Conservation (phyloP, 805 yeast genomes). For the Ogataea trehaloabstinens region DNA sequence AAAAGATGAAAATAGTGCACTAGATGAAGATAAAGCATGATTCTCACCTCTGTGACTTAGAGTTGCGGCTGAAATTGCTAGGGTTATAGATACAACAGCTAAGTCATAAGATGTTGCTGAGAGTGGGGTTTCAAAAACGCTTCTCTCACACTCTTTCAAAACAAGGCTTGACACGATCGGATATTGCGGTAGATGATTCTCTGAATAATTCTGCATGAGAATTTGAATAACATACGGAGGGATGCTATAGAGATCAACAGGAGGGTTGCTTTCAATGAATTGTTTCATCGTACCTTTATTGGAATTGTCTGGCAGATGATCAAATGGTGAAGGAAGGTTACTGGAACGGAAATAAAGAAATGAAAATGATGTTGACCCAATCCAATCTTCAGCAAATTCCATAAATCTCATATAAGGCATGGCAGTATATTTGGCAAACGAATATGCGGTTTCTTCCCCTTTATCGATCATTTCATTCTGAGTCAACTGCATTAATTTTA, state of each 20-base stretch:
- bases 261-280: slow-evolving; percentile 11
- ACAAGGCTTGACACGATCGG: slow-evolving; percentile 14
- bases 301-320: slow-evolving; percentile 5
- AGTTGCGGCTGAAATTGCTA: slow-evolving; percentile 13
- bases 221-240: slow-evolving; percentile 12
- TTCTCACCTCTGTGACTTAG: slow-evolving; percentile 13
- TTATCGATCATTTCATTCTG: slow-evolving; percentile 8
- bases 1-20: slow-evolving; percentile 8
- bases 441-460: slow-evolving; percentile 8
- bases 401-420: slow-evolving; percentile 8
- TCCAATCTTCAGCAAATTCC: slow-evolving; percentile 5
- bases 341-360: slow-evolving; percentile 9
- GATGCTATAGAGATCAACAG: slow-evolving; percentile 16
- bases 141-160: slow-evolving; percentile 6
- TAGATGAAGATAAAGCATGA: slow-evolving; percentile 10
- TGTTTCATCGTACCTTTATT: slow-evolving; percentile 9
- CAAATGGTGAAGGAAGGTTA: slow-evolving; percentile 16
- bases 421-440: slow-evolving; percentile 11
- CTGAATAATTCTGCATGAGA: slow-evolving; percentile 11
- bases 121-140: slow-evolving; percentile 7
- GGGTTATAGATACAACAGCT: slow-evolving; percentile 7
- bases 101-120: slow-evolving; percentile 6
- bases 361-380: slow-evolving; percentile 2
- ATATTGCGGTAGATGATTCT: slow-evolving; percentile 15
- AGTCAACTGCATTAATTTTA: slow-evolving; percentile 5